Evolutionary conservation across 169 alveolate species (phyloP).

Genomic region (Plasmodium cynomolgi): DNA sequence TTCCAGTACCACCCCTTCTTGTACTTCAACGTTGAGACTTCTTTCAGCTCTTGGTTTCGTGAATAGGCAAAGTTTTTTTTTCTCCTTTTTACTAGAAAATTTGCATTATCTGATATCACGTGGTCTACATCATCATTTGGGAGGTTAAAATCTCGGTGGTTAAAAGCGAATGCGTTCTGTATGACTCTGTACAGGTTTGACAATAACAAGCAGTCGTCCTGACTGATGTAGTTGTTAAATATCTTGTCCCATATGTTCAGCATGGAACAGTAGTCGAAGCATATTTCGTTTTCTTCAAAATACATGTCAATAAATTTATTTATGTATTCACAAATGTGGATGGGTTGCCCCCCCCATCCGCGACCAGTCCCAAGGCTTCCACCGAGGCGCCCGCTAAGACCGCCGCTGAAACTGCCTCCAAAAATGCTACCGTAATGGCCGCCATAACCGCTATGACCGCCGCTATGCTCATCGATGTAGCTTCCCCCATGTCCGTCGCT

Average conservation of each 20-base stretch:
- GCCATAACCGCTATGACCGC: not conserved
- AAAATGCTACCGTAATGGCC: too few relatives aligned
- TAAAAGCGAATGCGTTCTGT: constrained; percentile 23
- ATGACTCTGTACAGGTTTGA: constrained; percentile 35
- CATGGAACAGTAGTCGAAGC: constrained; percentile 67
- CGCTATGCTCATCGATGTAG: not conserved
- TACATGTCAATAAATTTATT: constrained; percentile 60
- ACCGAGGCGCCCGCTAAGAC: not conserved
- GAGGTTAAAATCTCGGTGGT: constrained; percentile 30
- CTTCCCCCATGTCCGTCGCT: not conserved
- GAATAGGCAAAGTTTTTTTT: constrained; percentile 5
- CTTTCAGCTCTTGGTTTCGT: constrained; percentile 27
- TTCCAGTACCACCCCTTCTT: constrained; percentile 69
- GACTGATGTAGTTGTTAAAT: constrained; percentile 33
- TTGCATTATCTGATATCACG: constrained; percentile 12
- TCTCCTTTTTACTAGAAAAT: constrained; percentile 28
- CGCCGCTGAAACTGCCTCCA: not conserved
- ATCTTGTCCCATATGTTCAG: constrained; percentile 65
- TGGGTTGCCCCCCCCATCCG: not conserved
- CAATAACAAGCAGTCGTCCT: constrained; percentile 38
- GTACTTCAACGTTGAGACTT: constrained; percentile 14
- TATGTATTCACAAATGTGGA: constrained; percentile 54
- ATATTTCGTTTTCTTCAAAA: constrained; percentile 62
- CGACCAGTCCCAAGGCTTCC: not conserved
- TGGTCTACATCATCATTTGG: not conserved